Evolutionary conservation across 108 stramenopile genomes (phyloP).

Genomic region (Cyclotella choctawhatcheeana): DNA sequence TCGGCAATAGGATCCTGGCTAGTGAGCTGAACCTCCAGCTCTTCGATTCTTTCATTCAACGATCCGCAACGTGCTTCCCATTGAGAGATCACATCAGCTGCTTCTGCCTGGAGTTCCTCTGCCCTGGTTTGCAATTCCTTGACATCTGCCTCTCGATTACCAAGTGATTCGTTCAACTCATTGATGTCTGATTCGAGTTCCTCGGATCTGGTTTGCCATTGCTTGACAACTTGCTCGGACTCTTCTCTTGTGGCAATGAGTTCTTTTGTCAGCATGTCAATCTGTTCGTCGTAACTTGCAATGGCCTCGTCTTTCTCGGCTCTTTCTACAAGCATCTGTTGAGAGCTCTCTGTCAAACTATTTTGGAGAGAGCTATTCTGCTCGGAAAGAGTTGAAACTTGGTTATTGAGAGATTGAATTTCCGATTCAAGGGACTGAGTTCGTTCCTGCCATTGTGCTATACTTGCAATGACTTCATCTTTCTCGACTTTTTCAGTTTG

Average conservation of each 20-base stretch:
- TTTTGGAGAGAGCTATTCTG: constrained; percentile 13
- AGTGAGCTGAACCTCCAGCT: constrained; percentile 30
- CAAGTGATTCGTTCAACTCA: constrained; percentile 55
- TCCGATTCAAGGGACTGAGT: constrained; percentile 49
- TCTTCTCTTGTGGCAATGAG: constrained; percentile 53
- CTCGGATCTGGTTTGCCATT: constrained; percentile 62
- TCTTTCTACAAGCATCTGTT: constrained; percentile 23
- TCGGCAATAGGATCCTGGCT: constrained; percentile 14
- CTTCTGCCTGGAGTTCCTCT: constrained; percentile 37
- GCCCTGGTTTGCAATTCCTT: neutral
- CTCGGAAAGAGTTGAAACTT: constrained; percentile 15
- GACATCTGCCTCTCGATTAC: constrained; percentile 59
- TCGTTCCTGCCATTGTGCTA: constrained; percentile 49
- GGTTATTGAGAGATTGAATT: constrained; percentile 42
- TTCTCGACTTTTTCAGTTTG: constrained; percentile 28
- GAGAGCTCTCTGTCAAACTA: neutral
- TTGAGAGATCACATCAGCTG: constrained; percentile 64
- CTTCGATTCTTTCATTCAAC: constrained; percentile 46
- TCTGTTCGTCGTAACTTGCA: constrained; percentile 45
- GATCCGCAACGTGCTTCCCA: constrained; percentile 65
- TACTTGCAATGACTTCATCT: constrained; percentile 33
- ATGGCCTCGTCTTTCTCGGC: constrained; percentile 37
- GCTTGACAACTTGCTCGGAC: constrained; percentile 58
- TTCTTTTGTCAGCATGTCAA: constrained; percentile 47
- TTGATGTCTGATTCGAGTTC: constrained; percentile 33